phyloP scores from a whole-genome alignment of 2,329 filamentous ascomycete genomes.

The Thelonectria rubi region DNA sequence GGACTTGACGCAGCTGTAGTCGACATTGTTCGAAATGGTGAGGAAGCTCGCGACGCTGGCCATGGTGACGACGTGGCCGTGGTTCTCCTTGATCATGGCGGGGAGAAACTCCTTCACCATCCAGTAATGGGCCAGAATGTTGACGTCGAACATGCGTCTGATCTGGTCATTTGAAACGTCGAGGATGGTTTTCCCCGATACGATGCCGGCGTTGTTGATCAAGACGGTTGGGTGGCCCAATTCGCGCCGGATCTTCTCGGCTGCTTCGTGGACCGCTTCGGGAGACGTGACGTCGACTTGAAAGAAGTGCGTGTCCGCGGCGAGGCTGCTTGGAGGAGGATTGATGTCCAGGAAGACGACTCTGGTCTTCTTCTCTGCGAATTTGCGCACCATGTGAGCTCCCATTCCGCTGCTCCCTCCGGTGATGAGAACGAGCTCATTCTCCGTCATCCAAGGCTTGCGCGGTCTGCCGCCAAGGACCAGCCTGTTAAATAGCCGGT shows the following conservation, averaged over 20 bases:
- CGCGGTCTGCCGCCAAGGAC: background rate
- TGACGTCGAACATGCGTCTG: conserved; percentile 63
- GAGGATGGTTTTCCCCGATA: conserved; percentile 8
- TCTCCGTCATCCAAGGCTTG: conserved; percentile 9
- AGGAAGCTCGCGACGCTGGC: conserved; percentile 68
- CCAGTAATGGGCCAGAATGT: conserved; percentile 70
- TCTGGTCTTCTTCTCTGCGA: conserved; percentile 12
- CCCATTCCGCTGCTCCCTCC: conserved; percentile 26
- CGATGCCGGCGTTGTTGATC: conserved; percentile 30
- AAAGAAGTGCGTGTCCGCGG: conserved; percentile 13
- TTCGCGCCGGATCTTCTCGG: conserved; percentile 18
- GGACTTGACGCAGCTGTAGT: conserved; percentile 70
- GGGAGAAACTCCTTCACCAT: conserved; percentile 70
- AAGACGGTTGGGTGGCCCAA: conserved; percentile 28
- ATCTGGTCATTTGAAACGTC: conserved; percentile 5
- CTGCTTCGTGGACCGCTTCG: conserved; percentile 10
- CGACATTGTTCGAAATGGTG: conserved; percentile 65
- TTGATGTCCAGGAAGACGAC: conserved; percentile 21
- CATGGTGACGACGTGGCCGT: conserved; percentile 75
- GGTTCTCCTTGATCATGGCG: conserved; percentile 64
- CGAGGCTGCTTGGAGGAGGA: conserved; percentile 2
- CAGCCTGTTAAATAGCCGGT: background rate
- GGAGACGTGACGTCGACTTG: conserved; percentile 23
- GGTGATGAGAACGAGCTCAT: conserved; percentile 19
- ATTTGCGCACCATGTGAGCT: conserved; percentile 7